These are phyloP conservation scores for Elongisporangium anandrum DNA, from an alignment of 352 stramenopile genomes.

Conservation along the genomic window DNA sequence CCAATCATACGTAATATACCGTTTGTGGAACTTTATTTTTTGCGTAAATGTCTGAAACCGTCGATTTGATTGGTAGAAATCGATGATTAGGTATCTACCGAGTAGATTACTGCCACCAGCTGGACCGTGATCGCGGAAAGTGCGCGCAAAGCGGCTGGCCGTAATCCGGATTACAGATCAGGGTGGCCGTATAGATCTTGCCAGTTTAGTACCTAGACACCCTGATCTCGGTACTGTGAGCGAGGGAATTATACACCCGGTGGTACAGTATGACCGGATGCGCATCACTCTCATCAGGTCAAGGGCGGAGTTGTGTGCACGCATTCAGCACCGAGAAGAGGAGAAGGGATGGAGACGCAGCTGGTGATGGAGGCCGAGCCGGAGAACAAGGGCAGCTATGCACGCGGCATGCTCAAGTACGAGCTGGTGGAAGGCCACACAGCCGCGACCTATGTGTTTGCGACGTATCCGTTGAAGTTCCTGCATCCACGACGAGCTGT, in stretches of 20 bases:
- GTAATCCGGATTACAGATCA: not conserved
- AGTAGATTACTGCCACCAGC: not conserved
- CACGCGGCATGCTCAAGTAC: conserved; percentile 57
- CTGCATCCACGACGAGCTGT: conserved; percentile 66
- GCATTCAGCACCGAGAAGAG: not conserved
- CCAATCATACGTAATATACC: not conserved
- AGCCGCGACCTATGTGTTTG: conserved; percentile 66
- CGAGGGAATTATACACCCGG: not conserved
- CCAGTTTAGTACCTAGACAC: not conserved
- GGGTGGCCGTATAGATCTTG: not conserved
- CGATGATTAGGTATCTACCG: not conserved
- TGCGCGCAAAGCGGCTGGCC: too few species aligned
- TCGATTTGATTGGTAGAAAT: not conserved
- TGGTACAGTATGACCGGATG: not conserved
- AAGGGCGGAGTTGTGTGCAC: not conserved
- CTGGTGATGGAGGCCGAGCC: not conserved
- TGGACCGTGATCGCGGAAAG: not conserved
- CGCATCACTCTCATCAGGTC: not conserved
- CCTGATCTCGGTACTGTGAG: not conserved
- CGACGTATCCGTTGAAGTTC: conserved; percentile 86
- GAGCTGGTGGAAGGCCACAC: conserved; percentile 62
- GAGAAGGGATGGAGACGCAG: not conserved
- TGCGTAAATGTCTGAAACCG: not conserved
- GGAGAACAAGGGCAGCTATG: conserved; percentile 6
- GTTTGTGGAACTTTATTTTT: not conserved